Base-by-base conservation (phyloP, 345 rosid species). In the Salix purpurea region DNA sequence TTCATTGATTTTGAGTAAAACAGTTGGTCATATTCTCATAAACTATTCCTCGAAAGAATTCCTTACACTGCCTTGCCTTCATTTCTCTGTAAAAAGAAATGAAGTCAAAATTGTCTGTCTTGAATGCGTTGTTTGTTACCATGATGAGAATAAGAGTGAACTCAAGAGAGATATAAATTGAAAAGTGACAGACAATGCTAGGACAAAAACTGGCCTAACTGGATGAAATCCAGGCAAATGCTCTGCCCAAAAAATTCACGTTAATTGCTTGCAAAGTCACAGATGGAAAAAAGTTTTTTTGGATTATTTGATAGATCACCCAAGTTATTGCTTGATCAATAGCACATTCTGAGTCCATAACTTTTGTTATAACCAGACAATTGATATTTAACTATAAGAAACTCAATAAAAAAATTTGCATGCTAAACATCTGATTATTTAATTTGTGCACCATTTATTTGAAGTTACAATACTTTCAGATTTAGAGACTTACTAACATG, bases 401-500 rank as follows among this genome's bases (percentile, higher is more conserved):
- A 46, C 60, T 28, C n/a, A 70, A 70, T 44, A n/a, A 46, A 30
- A 21, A 46, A 30, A 50, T 16, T 13, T 26, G 52, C n/a, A 28
- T 37, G 30, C 10, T 21, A 32, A 34, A 19, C 16, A 9, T 50
- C 26, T 71, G 4, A 15, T 37, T 73, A 24, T 23, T 18, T 71
- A 19, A 64, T 70, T 65, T 65, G 26, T 21, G 4, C 34, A 48
- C 44, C n/a, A 65, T 65, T 14, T 58, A 12, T 70, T 40, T 13
- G 5, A 7, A 68, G 36, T 21, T 19, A 11, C 54, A 52, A 65
- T 14, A 6, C 54, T 70, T 61, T 52, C 54, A 62, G 66, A 71
- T 77, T 10, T 70, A 0, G 18, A 72, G 52, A 37, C 40, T 58
- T 67, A 65, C 77, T 81, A 79, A 83, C 81, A 66, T 56, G 75